These are phyloP conservation scores for Sporothrix pseudoabietina DNA, from an alignment of 2,329 filamentous ascomycete species.

Conservation along the genomic window DNA sequence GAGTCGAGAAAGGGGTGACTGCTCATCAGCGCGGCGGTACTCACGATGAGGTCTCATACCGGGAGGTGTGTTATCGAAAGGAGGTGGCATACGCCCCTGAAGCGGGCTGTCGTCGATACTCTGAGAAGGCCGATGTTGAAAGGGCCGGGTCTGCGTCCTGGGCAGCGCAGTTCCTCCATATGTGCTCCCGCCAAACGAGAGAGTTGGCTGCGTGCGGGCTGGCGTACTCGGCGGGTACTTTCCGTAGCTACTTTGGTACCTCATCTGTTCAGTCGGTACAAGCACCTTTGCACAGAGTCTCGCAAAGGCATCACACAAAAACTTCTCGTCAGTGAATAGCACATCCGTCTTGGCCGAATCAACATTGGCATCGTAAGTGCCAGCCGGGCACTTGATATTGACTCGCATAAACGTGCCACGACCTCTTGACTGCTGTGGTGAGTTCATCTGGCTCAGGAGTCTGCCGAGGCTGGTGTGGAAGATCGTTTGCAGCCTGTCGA, in stretches of 20 bases:
- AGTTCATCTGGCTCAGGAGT: slow-evolving; percentile 32
- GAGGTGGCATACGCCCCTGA: neutral
- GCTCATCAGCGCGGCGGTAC: neutral
- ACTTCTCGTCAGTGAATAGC: slow-evolving; percentile 61
- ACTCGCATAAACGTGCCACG: slow-evolving; percentile 64
- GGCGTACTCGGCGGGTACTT: slow-evolving; percentile 10
- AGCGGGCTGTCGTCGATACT: neutral
- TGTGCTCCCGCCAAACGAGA: neutral
- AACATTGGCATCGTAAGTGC: slow-evolving; percentile 71
- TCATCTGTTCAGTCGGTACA: neutral
- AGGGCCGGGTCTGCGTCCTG: neutral
- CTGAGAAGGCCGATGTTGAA: neutral
- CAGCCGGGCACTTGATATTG: slow-evolving; percentile 61
- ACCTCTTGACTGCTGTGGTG: slow-evolving; percentile 36
- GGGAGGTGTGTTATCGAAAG: neutral
- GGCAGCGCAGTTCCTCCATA: neutral
- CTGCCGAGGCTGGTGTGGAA: slow-evolving; percentile 55
- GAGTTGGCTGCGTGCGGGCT: neutral
- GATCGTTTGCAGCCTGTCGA: slow-evolving; percentile 59
- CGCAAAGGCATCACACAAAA: slow-evolving; percentile 51
- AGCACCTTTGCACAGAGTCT: slow-evolving; percentile 42
- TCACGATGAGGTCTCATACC: neutral
- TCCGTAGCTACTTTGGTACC: no score
- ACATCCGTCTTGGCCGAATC: slow-evolving; percentile 73
- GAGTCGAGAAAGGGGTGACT: neutral